phyloP scores from a whole-genome alignment of 2,329 filamentous ascomycete species.

The Fusarium pseudocircinatum region DNA sequence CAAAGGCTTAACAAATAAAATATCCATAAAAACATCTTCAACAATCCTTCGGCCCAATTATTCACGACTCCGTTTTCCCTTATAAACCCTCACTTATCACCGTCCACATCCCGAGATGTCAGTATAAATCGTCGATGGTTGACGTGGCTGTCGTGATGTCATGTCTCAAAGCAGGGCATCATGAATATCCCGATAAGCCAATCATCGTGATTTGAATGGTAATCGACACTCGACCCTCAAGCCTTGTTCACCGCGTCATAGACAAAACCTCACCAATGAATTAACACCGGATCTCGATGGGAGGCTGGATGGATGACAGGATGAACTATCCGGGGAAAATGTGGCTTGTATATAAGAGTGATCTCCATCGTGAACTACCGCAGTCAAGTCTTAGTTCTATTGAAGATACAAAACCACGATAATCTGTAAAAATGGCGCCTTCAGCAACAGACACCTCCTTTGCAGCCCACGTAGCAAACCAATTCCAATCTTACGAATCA shows the following conservation, averaged over 20 bases:
- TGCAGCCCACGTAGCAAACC: constrained; percentile 49
- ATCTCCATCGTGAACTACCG: neutral
- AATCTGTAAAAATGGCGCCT: constrained; percentile 31
- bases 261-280: neutral
- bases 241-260: constrained; percentile 29
- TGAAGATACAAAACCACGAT: neutral
- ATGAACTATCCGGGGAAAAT: neutral
- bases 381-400: too few relatives aligned
- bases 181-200: constrained; percentile 7
- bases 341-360: neutral
- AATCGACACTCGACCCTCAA: neutral
- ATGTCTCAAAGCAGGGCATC: constrained; percentile 19
- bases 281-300: neutral
- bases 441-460: constrained; percentile 49
- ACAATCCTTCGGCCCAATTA: neutral
- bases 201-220: constrained; percentile 18
- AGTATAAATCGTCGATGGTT: neutral
- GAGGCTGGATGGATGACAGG: constrained; percentile 1
- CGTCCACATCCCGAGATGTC: neutral
- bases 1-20: neutral
- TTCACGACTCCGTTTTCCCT: too few relatives aligned
- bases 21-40: neutral
- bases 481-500: constrained; percentile 51
- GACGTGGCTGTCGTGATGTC: constrained; percentile 5
- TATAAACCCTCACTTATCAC: too few relatives aligned